phyloP scores from a whole-genome alignment of 805 yeast species.

The Cyberlindnera meyerae region DNA sequence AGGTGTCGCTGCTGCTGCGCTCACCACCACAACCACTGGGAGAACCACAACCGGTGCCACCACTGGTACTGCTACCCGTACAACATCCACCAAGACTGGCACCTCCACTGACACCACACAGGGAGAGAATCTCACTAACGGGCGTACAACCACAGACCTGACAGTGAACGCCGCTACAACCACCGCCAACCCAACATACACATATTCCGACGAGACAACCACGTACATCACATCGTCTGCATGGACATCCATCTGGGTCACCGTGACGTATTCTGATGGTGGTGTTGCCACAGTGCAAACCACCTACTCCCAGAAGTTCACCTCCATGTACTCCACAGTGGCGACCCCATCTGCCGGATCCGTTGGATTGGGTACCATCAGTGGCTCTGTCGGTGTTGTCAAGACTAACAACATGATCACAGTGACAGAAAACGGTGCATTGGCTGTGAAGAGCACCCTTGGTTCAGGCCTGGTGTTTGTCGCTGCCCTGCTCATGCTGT shows the following conservation, averaged over 20 bases:
- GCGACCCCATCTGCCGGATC: constrained; percentile 55
- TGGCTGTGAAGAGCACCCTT: constrained; percentile 5
- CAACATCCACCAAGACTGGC: constrained; percentile 11
- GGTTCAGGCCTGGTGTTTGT: constrained; percentile 18
- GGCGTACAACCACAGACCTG: constrained; percentile 18
- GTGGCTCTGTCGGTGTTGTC: constrained; percentile 64
- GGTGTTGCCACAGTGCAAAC: constrained; percentile 43
- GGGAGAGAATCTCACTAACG: constrained; percentile 6
- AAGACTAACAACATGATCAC: constrained; percentile 43
- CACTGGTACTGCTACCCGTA: constrained; percentile 10
- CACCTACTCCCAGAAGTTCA: constrained; percentile 51
- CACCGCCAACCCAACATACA: constrained; percentile 23
- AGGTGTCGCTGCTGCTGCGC: not conserved
- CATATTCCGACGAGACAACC: constrained; percentile 27
- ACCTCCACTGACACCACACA: constrained; percentile 17
- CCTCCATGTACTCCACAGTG: constrained; percentile 40
- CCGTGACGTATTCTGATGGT: constrained; percentile 43
- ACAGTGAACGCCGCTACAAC: constrained; percentile 12
- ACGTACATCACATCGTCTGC: constrained; percentile 27
- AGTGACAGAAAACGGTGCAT: constrained; percentile 7
- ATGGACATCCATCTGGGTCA: constrained; percentile 45
- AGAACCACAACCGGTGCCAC: constrained; percentile 5
- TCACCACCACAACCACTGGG: constrained; percentile 2
- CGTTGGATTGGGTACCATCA: constrained; percentile 72
- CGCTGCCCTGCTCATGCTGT: constrained; percentile 17